A percentile compares a stretch with the other conserved stretches of the same genome.
phyloP scores from a whole-genome alignment of 2,329 filamentous ascomycete genomes.

The Trichoderma hamatum region DNA sequence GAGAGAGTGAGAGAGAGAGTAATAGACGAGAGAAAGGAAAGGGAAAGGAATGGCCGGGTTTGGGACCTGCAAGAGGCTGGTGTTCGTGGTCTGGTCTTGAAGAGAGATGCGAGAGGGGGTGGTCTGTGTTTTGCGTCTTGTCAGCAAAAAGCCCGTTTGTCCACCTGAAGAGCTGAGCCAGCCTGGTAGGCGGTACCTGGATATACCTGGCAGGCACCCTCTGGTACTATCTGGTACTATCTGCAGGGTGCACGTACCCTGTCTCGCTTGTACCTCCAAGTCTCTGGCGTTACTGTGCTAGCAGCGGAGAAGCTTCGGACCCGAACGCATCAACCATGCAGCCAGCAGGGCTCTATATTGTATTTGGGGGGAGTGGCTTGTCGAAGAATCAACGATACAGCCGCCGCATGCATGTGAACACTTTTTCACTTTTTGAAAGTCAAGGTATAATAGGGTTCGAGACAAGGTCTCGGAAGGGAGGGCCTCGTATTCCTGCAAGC shows the following conservation, averaged over 20 bases:
- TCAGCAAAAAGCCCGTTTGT: conserved; percentile 7
- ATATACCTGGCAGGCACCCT: neutral
- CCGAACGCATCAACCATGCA: neutral
- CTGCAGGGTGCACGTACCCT: conserved; percentile 3
- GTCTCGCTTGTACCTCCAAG: neutral
- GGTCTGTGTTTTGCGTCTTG: conserved; percentile 19
- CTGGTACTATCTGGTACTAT: neutral
- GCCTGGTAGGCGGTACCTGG: neutral
- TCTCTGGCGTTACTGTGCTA: neutral
- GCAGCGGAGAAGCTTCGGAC: conserved; percentile 10
- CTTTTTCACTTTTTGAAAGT: neutral
- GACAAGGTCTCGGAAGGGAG: neutral
- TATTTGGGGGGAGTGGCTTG: neutral
- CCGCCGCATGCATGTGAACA: neutral
- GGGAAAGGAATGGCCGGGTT: conserved; percentile 16
- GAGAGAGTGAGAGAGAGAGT: neutral
- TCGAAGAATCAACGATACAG: neutral
- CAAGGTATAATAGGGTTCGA: neutral
- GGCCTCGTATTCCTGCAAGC: neutral
- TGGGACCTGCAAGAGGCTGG: conserved; percentile 10
- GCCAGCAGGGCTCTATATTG: neutral
- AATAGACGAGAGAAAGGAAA: neutral
- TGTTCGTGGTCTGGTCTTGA: conserved; percentile 15
- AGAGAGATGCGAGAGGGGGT: conserved; percentile 15
- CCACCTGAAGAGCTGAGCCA: neutral